Conservation (phyloP, 1,284 basidiomycete genomes). For the Chiua sp. region DNA sequence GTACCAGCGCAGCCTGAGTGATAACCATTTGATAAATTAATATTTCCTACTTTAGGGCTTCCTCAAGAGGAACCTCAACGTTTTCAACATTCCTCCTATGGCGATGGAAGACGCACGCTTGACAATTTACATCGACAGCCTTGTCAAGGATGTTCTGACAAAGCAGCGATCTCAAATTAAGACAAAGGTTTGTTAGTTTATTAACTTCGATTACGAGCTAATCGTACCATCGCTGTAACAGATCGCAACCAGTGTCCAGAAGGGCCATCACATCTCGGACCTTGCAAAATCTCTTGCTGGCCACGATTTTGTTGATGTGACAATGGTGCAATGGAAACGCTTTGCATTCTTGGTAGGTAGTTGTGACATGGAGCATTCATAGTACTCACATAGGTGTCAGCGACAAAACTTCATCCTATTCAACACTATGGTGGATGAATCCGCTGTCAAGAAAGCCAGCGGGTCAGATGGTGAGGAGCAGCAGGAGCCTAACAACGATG, state of each 20-base stretch:
- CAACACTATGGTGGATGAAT: no score
- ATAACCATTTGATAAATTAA: neutral
- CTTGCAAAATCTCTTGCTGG: neutral
- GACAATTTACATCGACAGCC: neutral
- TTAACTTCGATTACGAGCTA: neutral
- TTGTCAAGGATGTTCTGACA: neutral
- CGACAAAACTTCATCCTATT: no score
- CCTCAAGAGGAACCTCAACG: neutral
- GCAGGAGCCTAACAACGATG: no score
- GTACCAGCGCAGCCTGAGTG: neutral
- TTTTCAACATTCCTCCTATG: neutral
- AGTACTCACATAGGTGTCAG: no score
- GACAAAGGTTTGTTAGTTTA: neutral
- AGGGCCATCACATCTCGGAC: neutral
- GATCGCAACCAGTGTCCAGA: neutral
- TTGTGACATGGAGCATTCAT: no score
- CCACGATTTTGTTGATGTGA: neutral
- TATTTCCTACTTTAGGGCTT: neutral
- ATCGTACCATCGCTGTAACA: no score
- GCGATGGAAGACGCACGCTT: neutral
- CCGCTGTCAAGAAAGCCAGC: neutral
- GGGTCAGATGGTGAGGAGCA: neutral
- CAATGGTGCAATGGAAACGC: neutral
- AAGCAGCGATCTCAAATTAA: neutral
- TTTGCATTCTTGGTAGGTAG: neutral